Conservation (phyloP, 1,139 yeast genomes). For the Taphrina sp. region DNA sequence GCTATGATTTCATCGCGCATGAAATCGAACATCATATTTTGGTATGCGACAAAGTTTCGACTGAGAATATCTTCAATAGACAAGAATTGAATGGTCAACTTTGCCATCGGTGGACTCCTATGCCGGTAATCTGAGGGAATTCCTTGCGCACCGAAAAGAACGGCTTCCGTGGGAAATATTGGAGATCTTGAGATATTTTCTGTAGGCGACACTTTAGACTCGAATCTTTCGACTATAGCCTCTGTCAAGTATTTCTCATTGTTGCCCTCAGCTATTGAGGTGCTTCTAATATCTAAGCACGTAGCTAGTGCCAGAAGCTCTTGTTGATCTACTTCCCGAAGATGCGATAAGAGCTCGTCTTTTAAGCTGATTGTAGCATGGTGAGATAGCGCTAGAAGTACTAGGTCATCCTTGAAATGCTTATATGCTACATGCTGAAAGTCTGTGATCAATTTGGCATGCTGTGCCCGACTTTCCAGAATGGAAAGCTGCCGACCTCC, state of each 20-base stretch:
- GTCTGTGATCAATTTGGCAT: constrained; percentile 37
- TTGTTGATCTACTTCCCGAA: constrained; percentile 38
- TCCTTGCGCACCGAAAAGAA: not conserved
- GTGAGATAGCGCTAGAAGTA: constrained; percentile 43
- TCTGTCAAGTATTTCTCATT: constrained; percentile 36
- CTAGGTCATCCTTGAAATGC: constrained; percentile 40
- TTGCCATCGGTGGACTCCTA: constrained; percentile 33
- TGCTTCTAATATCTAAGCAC: not conserved
- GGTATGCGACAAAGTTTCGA: constrained; percentile 41
- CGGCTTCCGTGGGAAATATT: constrained; percentile 1
- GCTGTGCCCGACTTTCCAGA: constrained; percentile 37
- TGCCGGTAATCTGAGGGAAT: constrained; percentile 5
- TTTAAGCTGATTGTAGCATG: constrained; percentile 41
- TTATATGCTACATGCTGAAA: constrained; percentile 41
- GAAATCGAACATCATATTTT: constrained; percentile 39
- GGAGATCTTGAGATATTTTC: constrained; percentile 26
- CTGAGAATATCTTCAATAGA: constrained; percentile 45
- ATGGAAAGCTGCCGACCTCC: constrained; percentile 44
- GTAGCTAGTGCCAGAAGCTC: constrained; percentile 37
- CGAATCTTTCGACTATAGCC: constrained; percentile 38
- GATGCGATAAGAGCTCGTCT: constrained; percentile 41
- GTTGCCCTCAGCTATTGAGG: not conserved
- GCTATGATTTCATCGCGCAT: constrained; percentile 42
- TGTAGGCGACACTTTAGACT: not conserved
- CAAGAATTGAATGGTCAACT: constrained; percentile 43